Percentiles rank a stretch among this genome's conserved stretches.
Conservation (phyloP, 2,329 filamentous ascomycete genomes). For the Aspergillus sp. region DNA sequence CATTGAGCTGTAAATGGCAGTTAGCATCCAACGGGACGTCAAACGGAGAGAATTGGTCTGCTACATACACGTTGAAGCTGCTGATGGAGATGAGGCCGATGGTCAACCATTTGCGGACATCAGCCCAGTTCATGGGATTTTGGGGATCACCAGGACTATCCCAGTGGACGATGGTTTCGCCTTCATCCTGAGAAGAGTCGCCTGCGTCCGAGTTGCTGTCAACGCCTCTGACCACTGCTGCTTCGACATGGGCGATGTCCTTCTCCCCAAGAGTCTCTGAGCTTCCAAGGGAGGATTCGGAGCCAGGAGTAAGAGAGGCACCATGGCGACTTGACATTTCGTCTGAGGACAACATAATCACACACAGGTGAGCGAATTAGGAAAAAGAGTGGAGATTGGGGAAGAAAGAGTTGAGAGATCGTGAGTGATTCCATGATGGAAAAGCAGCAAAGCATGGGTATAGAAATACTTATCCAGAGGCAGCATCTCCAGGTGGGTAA, state of each 20-base stretch:
- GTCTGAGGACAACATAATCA: too few species aligned
- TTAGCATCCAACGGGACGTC: background rate
- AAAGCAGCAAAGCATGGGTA: background rate
- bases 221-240: background rate
- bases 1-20: constrained; percentile 14
- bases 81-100: constrained; percentile 14
- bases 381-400: background rate
- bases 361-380: too few species aligned
- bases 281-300: constrained; percentile 4
- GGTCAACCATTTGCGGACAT: constrained; percentile 10
- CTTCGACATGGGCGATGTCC: constrained; percentile 2
- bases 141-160: constrained; percentile 9
- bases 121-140: constrained; percentile 14
- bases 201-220: constrained; percentile 3
- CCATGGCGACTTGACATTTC: background rate
- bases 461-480: constrained; percentile 5
- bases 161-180: constrained; percentile 8
- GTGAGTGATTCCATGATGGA: background rate
- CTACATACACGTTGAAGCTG: constrained; percentile 12
- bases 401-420: background rate
- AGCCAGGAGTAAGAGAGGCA: constrained; percentile 2
- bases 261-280: constrained; percentile 6
- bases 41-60: background rate
- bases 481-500: background rate
- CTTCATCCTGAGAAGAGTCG: constrained; percentile 4